A percentile compares a stretch with the other conserved stretches of the same genome.
These are phyloP conservation scores for Fraxinus latifolia DNA, from an alignment of 305 asterid species.

Conservation along the genomic window DNA sequence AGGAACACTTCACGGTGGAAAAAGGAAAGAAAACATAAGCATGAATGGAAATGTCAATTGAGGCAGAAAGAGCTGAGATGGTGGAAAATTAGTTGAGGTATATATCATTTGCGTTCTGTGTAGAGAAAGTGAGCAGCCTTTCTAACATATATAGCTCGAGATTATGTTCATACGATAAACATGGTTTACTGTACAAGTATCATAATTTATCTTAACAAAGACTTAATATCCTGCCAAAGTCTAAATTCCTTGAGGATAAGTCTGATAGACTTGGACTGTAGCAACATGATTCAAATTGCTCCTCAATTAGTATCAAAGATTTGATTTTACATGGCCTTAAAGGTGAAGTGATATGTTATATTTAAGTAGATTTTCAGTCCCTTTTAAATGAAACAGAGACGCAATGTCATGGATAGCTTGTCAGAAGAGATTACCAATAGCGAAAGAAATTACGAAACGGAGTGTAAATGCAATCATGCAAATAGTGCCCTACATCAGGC, in stretches of 20 bases:
- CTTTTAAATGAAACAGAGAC: not conserved
- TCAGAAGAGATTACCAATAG: slow-evolving; percentile 8
- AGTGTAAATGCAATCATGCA: not conserved
- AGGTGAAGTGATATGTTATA: not conserved
- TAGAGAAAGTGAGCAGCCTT: not conserved
- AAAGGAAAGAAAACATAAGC: not conserved
- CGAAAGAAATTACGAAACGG: not conserved
- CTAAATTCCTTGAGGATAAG: not conserved
- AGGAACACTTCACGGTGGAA: not conserved
- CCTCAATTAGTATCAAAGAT: not conserved
- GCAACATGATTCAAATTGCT: not conserved
- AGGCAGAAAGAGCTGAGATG: not conserved
- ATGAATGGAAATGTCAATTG: not conserved
- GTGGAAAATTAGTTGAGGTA: not conserved
- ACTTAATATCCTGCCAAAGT: not conserved
- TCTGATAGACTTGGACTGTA: not conserved
- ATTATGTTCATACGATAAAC: not conserved
- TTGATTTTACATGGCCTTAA: not conserved
- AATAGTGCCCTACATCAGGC: not conserved
- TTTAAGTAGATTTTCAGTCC: not conserved
- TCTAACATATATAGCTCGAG: not conserved
- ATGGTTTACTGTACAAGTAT: not conserved
- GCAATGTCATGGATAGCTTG: not conserved
- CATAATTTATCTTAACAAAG: not conserved
- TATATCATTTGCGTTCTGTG: not conserved